Conservation (phyloP, 305 asterid species). For the Nicotiana rustica region DNA sequence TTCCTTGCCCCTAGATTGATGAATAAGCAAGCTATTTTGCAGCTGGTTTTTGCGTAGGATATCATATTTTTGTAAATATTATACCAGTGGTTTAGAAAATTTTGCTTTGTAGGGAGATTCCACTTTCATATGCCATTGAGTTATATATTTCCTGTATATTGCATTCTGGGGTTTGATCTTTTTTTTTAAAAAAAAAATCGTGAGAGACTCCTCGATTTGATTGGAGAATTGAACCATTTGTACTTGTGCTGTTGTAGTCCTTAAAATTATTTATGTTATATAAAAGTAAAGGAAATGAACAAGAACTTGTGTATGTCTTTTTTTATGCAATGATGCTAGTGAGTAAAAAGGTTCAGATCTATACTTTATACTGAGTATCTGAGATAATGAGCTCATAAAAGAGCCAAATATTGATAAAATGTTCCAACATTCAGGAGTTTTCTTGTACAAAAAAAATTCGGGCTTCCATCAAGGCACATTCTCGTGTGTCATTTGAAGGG, state of each 20-base stretch:
- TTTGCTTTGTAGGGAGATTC: constrained; percentile 12
- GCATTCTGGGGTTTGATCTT: not conserved
- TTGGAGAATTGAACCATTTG: not conserved
- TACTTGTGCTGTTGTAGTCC: not conserved
- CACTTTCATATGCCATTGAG: not conserved
- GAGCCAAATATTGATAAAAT: not conserved
- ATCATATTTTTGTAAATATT: not conserved
- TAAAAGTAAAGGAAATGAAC: not conserved
- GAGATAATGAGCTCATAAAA: not conserved
- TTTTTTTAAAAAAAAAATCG: not conserved
- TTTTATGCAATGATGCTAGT: not conserved
- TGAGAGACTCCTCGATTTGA: not conserved
- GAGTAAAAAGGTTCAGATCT: not conserved
- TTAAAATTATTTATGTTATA: not conserved
- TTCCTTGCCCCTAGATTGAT: not conserved
- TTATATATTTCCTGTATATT: constrained; percentile 19
- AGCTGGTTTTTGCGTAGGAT: not conserved
- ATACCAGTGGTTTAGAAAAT: not conserved
- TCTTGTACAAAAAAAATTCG: not conserved
- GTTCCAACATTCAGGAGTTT: not conserved
- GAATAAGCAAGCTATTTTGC: constrained; percentile 33
- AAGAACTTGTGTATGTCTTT: not conserved
- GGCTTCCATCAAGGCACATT: not conserved
- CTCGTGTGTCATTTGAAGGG: not conserved
- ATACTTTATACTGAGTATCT: not conserved